A percentile compares a stretch with the other conserved stretches of the same genome.
Conservation (phyloP, 2,329 filamentous ascomycete species). For the Massarina eburnea region DNA sequence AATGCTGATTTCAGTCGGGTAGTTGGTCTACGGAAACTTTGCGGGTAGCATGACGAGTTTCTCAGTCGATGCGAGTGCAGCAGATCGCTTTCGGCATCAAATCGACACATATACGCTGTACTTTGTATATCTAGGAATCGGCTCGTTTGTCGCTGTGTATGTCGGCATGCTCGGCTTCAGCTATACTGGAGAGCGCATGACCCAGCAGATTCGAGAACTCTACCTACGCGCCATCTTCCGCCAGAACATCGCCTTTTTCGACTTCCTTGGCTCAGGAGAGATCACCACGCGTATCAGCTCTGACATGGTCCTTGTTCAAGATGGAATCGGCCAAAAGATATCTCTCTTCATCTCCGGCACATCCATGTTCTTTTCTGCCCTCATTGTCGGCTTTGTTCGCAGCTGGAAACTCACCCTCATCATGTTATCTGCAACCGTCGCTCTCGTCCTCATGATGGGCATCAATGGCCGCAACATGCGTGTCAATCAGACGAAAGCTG, state of each 20-base stretch:
- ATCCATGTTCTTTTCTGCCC: slow-evolving; percentile 74
- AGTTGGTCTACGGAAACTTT: slow-evolving; percentile 44
- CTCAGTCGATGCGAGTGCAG: slow-evolving; percentile 32
- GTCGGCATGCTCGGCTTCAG: slow-evolving; percentile 86
- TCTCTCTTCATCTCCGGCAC: slow-evolving; percentile 36
- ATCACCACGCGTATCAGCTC: slow-evolving; percentile 94
- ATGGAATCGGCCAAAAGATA: slow-evolving; percentile 66
- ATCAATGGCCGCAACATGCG: slow-evolving; percentile 72
- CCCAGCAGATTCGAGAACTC: slow-evolving; percentile 47
- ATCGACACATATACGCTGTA: slow-evolving; percentile 38
- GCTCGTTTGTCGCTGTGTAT: slow-evolving; percentile 65
- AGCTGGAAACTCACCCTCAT: slow-evolving; percentile 95
- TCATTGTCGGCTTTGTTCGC: slow-evolving; percentile 87
- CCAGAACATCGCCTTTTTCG: slow-evolving; percentile 53
- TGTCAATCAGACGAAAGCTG: slow-evolving; percentile 70
- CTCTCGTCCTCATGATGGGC: slow-evolving; percentile 77
- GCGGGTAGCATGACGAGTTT: slow-evolving; percentile 41
- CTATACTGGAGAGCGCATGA: slow-evolving; percentile 57
- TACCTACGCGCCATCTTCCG: slow-evolving; percentile 66
- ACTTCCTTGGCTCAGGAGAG: slow-evolving; percentile 91
- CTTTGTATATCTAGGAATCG: slow-evolving; percentile 43
- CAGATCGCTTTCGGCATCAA: slow-evolving; percentile 28
- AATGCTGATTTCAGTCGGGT: neutral
- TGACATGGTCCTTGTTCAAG: slow-evolving; percentile 94
- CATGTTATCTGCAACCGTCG: slow-evolving; percentile 75